These are phyloP conservation scores for Myochromella boudieri DNA, from an alignment of 768 basidiomycete genomes.

Conservation along the genomic window DNA sequence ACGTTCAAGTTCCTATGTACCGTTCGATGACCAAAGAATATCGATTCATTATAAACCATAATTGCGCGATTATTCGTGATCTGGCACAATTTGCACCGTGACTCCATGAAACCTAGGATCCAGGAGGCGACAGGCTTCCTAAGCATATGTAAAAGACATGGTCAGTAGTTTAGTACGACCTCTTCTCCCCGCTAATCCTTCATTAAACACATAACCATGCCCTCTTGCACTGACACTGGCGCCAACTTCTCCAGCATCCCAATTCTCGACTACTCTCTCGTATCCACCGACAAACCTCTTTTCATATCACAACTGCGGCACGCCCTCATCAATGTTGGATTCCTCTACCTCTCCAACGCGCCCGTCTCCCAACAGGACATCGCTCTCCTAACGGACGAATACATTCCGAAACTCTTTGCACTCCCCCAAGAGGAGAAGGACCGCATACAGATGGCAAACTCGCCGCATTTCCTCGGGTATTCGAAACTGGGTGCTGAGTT, in stretches of 20 bases:
- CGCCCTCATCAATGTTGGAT: constrained; percentile 79
- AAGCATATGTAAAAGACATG: too few relatives aligned
- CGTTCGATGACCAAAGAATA: too few relatives aligned
- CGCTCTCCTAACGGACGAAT: constrained; percentile 49
- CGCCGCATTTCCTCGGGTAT: constrained; percentile 80
- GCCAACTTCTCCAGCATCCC: constrained; percentile 66
- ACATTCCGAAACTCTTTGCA: constrained; percentile 69
- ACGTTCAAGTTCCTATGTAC: too few relatives aligned
- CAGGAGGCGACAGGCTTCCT: too few relatives aligned
- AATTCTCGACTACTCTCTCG: constrained; percentile 64
- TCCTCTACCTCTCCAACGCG: constrained; percentile 74
- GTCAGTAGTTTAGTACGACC: too few relatives aligned
- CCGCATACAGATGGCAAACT: constrained; percentile 67
- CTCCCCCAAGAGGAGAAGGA: constrained; percentile 69
- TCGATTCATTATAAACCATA: too few relatives aligned
- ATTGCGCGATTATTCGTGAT: too few relatives aligned
- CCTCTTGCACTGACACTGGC: too few relatives aligned
- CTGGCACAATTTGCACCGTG: too few relatives aligned
- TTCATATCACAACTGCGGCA: constrained; percentile 69
- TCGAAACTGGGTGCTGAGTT: constrained; percentile 68
- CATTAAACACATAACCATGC: too few relatives aligned
- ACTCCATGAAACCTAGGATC: too few relatives aligned
- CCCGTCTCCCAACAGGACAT: constrained; percentile 49
- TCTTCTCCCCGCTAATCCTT: too few relatives aligned
- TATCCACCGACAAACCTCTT: constrained; percentile 37